Percentiles rank a stretch among this genome's conserved stretches.
These are phyloP conservation scores for Saitozyma sp. DNA, from an alignment of 768 basidiomycete species.

Conservation along the genomic window DNA sequence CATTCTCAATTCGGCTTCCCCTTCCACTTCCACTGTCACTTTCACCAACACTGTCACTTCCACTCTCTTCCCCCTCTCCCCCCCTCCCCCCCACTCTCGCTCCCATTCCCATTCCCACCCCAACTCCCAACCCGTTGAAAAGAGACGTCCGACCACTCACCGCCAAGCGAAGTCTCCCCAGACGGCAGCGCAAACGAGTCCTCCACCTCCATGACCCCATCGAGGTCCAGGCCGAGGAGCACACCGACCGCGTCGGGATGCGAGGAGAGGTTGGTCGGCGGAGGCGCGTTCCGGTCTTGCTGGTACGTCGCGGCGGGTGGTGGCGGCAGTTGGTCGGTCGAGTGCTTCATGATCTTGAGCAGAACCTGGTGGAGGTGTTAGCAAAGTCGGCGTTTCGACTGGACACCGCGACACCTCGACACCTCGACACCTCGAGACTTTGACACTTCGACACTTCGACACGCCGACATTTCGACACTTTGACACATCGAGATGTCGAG, in stretches of 20 bases:
- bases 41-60: not conserved
- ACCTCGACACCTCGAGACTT: conserved; percentile 2
- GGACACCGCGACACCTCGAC: conserved; percentile 9
- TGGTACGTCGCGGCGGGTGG: conserved; percentile 25
- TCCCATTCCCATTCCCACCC: too few relatives aligned
- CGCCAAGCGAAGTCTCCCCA: conserved; percentile 37
- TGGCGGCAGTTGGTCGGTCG: conserved; percentile 66
- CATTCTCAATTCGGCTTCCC: not conserved
- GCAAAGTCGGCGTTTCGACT: not conserved
- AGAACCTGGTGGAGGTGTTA: conserved; percentile 64
- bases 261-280: conserved; percentile 34
- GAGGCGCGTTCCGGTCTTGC: conserved; percentile 42
- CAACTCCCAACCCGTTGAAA: too few relatives aligned
- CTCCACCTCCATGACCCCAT: conserved; percentile 78
- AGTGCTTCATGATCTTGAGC: conserved; percentile 90
- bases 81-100: too few relatives aligned
- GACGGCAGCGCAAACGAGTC: conserved; percentile 51
- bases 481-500: too few relatives aligned
- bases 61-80: too few relatives aligned
- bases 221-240: conserved; percentile 85
- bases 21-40: not conserved
- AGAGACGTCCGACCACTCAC: conserved; percentile 23
- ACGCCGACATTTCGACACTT: not conserved
- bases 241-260: conserved; percentile 68
- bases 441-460: conserved; percentile 9